A percentile compares a stretch with the other conserved stretches of the same genome.
Conservation (phyloP, 352 stramenopile species). For the Poterioochromonas sp. region DNA sequence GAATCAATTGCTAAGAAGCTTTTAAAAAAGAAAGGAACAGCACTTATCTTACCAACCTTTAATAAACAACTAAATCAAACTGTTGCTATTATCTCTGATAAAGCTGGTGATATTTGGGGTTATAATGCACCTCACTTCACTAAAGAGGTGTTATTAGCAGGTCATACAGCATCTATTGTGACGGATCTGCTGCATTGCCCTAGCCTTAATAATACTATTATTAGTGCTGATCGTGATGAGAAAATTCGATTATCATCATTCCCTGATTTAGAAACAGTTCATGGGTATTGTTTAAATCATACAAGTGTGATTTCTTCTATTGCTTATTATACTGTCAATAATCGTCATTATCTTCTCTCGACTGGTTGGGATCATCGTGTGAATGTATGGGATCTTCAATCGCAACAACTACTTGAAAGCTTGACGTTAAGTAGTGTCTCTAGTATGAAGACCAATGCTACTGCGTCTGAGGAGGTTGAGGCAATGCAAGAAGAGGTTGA, state of each 20-base stretch:
- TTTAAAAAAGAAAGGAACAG: background rate
- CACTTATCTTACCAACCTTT: background rate
- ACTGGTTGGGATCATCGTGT: conserved; percentile 28
- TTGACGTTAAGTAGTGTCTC: no score
- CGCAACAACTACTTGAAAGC: no score
- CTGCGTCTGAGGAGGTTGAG: no score
- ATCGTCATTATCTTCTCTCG: background rate
- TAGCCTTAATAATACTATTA: background rate
- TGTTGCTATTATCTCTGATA: conserved; percentile 24
- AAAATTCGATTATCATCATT: conserved; percentile 23
- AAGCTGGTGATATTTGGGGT: conserved; percentile 20
- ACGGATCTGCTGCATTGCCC: conserved; percentile 24
- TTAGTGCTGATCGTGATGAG: conserved; percentile 29
- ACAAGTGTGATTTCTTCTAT: conserved; percentile 18
- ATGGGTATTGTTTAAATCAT: conserved; percentile 14
- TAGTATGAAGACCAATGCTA: no score
- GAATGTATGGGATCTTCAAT: conserved; percentile 29
- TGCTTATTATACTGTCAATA: background rate
- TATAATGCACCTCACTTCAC: background rate
- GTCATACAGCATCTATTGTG: conserved; percentile 23
- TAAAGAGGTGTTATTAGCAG: background rate
- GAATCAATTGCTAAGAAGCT: background rate
- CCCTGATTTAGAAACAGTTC: background rate
- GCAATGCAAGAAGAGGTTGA: background rate
- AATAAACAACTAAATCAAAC: background rate